These are phyloP conservation scores for Ophiostoma sp. DNA, from an alignment of 2,329 filamentous ascomycete genomes.

Conservation along the genomic window DNA sequence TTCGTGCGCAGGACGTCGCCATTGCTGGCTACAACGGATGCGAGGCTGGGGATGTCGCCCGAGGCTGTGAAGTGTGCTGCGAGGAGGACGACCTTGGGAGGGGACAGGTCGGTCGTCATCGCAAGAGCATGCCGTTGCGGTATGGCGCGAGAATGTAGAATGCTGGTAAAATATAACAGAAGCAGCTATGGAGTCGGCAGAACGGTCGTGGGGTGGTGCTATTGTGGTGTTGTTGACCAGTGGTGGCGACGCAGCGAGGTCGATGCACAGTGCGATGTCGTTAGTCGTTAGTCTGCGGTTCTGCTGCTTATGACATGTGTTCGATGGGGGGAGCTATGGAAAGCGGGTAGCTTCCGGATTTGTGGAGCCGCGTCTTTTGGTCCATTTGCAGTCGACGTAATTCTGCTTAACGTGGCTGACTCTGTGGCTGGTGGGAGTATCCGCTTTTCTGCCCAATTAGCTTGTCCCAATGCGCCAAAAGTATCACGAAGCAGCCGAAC, in stretches of 20 bases:
- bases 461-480: not conserved
- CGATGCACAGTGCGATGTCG: not conserved
- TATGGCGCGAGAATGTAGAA: not conserved
- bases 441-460: slow-evolving; percentile 13
- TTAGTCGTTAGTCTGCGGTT: not conserved
- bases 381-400: slow-evolving; percentile 26
- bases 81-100: slow-evolving; percentile 65
- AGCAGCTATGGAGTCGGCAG: not conserved
- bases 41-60: slow-evolving; percentile 58
- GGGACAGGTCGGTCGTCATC: slow-evolving; percentile 44
- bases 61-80: slow-evolving; percentile 64
- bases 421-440: slow-evolving; percentile 19
- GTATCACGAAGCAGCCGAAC: slow-evolving; percentile 17
- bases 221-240: not conserved
- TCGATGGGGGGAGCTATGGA: slow-evolving; percentile 16
- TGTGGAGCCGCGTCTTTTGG: not conserved
- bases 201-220: not conserved
- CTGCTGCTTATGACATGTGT: slow-evolving; percentile 18
- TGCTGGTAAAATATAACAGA: not conserved
- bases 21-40: slow-evolving; percentile 53
- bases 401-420: slow-evolving; percentile 28
- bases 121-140: not conserved
- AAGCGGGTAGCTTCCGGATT: not conserved
- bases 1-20: slow-evolving; percentile 55
- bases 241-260: not conserved